Evolutionary conservation across 495 filamentous ascomycete genomes (phyloP), one percentile per base, ranked within the genome.

Genomic region (Elaphomyces granulatus): DNA sequence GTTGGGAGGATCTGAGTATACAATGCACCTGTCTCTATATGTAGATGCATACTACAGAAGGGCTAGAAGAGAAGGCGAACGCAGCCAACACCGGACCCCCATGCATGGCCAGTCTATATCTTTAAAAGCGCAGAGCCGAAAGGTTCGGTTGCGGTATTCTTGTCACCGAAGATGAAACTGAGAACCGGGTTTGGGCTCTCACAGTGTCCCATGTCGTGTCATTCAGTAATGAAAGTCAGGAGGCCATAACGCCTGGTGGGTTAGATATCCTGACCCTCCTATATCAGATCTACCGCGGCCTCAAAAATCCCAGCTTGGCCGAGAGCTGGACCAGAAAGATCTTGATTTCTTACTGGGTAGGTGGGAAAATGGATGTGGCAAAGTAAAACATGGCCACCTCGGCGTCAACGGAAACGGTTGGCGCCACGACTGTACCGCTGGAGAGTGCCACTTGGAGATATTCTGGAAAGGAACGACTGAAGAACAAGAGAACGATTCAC

Each of bases 121-220:
- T 18, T 39, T 3, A 28, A 20, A 15, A 15, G 21, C 37, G 19
- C 4, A 8, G 37, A 39, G 37, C 3, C 18, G 20, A 39, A 39
- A 30, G 37, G 37, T 26, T 39, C 37, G 3, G 37, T 39, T 30
- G 37, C 9, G 9, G 37, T 39, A 8, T 39, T 39, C 15, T 15
- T 39, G 8, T 23, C 21, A 8, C 37, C 37, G 21, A 10, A 3
- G 16, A 15, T 15, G 7, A 28, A 3, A 10, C 18, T 6, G 14
- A 39, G 8, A 15, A 39, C 15, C 18, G n/a, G 19, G 15, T 7
- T 16, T 39, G 32, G 16, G 37, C 37, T 3, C 18, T 30, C 15
- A 39, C 37, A 8, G 37, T 26, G 7, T 23, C 16, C 20, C 37
- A 39, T 30, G 19, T 39, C 3, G 17, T 39, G 7, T 26, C 19